Evolutionary conservation across 257 asterid genomes (phyloP).

Genomic region (Misopates orontium): DNA sequence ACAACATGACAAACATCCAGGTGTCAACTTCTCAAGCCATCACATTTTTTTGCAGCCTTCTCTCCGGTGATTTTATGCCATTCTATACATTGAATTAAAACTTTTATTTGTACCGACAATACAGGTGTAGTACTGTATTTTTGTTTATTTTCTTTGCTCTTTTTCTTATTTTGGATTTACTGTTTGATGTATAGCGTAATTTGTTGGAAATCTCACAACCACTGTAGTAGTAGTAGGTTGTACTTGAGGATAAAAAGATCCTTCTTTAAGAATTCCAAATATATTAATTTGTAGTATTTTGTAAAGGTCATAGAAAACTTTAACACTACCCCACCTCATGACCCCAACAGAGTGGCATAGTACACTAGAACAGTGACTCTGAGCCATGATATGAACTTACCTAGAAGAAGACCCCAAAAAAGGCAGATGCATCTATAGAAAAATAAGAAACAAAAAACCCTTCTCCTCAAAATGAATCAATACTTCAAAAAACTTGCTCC

Average conservation of each 20-base stretch:
- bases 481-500: not conserved
- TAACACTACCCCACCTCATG: not conserved
- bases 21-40: slow-evolving; percentile 23
- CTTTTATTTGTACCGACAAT: slow-evolving; percentile 1
- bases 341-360: slow-evolving; percentile 26
- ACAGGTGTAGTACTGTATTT: not conserved
- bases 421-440: not conserved
- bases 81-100: not conserved
- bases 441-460: not conserved
- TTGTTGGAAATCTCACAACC: slow-evolving; percentile 28
- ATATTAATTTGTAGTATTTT: slow-evolving; percentile 21
- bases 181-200: slow-evolving; percentile 29
- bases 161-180: slow-evolving; percentile 26
- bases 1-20: slow-evolving; percentile 22
- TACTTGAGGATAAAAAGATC: not conserved
- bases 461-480: not conserved
- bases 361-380: slow-evolving; percentile 37
- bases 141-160: slow-evolving; percentile 28
- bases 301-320: slow-evolving; percentile 20
- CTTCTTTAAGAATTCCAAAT: slow-evolving; percentile 18
- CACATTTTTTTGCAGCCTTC: not conserved
- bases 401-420: slow-evolving; percentile 26
- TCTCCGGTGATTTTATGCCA: not conserved
- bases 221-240: slow-evolving; percentile 11
- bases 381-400: slow-evolving; percentile 41